Percentiles rank a stretch among this genome's conserved stretches.
Evolutionary conservation across 352 stramenopile species (phyloP).

Genomic region (Globisporangium heterothallicum): DNA sequence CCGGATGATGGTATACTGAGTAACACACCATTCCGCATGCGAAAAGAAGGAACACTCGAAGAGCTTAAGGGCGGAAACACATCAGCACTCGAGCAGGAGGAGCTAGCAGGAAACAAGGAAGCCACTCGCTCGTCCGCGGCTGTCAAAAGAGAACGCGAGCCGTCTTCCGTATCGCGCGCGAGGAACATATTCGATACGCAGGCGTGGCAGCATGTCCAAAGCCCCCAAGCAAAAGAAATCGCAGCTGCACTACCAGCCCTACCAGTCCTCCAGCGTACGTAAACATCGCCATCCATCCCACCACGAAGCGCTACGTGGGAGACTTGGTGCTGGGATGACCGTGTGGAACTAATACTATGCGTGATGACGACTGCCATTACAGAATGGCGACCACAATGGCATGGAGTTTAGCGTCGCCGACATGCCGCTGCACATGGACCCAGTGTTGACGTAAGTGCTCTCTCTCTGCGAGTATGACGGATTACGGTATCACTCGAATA

Average conservation of each 20-base stretch:
- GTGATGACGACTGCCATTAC: too few relatives aligned
- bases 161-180: not conserved
- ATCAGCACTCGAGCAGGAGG: too few relatives aligned
- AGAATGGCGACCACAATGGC: constrained; percentile 22
- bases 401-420: constrained; percentile 52
- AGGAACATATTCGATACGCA: not conserved
- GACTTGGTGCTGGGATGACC: too few relatives aligned
- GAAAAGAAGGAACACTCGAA: too few relatives aligned
- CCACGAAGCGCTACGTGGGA: too few relatives aligned
- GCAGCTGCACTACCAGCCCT: constrained; percentile 76
- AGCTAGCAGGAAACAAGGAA: too few relatives aligned
- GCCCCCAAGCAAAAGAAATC: constrained; percentile 70
- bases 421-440: constrained; percentile 55
- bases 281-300: constrained; percentile 11
- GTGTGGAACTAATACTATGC: too few relatives aligned
- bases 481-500: not conserved
- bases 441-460: constrained; percentile 54
- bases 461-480: not conserved
- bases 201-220: constrained; percentile 53
- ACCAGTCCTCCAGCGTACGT: constrained; percentile 38
- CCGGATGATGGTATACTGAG: not conserved
- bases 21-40: too few relatives aligned
- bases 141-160: too few relatives aligned
- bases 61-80: too few relatives aligned
- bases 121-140: too few relatives aligned